Base-by-base conservation (phyloP, 78 protist genomes). In the Anaeramoeba flamelloides region DNA sequence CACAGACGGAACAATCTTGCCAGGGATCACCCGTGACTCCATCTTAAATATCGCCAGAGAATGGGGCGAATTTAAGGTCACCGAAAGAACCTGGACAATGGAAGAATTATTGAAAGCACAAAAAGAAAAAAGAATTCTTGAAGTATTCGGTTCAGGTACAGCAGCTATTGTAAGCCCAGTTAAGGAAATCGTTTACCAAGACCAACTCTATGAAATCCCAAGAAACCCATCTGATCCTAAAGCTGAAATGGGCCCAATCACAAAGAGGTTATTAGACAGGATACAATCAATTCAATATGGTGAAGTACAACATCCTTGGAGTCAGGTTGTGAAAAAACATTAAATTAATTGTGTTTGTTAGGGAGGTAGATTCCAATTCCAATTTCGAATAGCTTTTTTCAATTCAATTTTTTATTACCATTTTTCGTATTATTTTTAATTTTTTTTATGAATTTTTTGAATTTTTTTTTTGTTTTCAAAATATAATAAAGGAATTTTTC, bases 131-230 rank as follows among this genome's bases (percentile, higher is more conserved):
- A 77, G 78, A 39, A 1, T 94, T 26, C 30, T 77, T 38, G 99
- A 96, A 85, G 75, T 85, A 41, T 96, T 96, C 77, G 99, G 97
- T 22, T 86, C 93, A 32, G 99, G 99, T 33, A 96, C 99, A 2
- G 99, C 99, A 2, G 94, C 95, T 41, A 89, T 94, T 39, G 93
- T 96, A 17, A 75, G 89, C 2, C 97, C 97, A 37, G 88, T 96
- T 75, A 36, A 84, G 32, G 39, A 74, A 3, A 88, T 96, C 75
- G 22, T 38, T 40, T 94, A 82, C 86, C 36, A 89, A 85, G 96
- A 91, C 17, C 17, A 22, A 34, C 34, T 53, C 69, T 17, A 26
- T 53, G 34, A 53, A 53, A 53, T 53, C 17, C 69, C 69, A 26
- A 26, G 8, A 17, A 17, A 53, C 17, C 26, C 80, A 36, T 76